Base-by-base conservation (phyloP, 2,329 filamentous ascomycete genomes). In the Pseudogymnoascus verrucosus region DNA sequence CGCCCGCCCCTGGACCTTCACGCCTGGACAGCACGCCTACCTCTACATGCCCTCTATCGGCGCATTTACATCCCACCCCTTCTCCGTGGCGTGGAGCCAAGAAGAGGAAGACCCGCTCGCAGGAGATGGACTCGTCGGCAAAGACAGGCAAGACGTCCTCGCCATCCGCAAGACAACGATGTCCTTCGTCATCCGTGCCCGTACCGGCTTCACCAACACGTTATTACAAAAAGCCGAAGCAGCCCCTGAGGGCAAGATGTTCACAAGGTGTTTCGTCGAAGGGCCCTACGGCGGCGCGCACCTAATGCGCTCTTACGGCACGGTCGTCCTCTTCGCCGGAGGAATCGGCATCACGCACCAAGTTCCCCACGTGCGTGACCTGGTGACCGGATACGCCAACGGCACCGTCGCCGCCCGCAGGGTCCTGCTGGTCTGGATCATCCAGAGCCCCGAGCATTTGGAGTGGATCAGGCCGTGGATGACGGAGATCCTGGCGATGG, bases 401-500 rank as follows among this genome's bases (percentile, higher is more conserved):
- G 86, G 86, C 64, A 90, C 86, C 0, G 86, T 89, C 5, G 87
- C 89, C 0, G 85, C 88, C 1, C 84, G 88, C 66, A 89, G 87
- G 72, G 81, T 93, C 60, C 79, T 91, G 4, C 81, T 93, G 23
- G 85, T 92, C 42, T 93, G 90, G 90, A 87, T 87, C 60, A 89
- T 93, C 64, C 89, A 90, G 70, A 89, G 84, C 70, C 88, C 88
- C 69, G 89, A 92, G 77, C 89, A 92, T 73, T 80, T 93, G 31
- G 89, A 93, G 74, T 93, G 89, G 89, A 91, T 92, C 72, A 82
- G 89, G 57, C 88, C 88, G 6, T 92, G 89, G 88, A 92, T 93
- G 89, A 91, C 89, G 3, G 82, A 88, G 71, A 91, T 92, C 66
- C 79, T 92, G 40, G 83, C 84, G 64, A 89, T 92, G 86, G 87